These are phyloP conservation scores for Triticum timopheevii DNA, from an alignment of 176 grass and related monocot genomes.

Conservation along the genomic window DNA sequence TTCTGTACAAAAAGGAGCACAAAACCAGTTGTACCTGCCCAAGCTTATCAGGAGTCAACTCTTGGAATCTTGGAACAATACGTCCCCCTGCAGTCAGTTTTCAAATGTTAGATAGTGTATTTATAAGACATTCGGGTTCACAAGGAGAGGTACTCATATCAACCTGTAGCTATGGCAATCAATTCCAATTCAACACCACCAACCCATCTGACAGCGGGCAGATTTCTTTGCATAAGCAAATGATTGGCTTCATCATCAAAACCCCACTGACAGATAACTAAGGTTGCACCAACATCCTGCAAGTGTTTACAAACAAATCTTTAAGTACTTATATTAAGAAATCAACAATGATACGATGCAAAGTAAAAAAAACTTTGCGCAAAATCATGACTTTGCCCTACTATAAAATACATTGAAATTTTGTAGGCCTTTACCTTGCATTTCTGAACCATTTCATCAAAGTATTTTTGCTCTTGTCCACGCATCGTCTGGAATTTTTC, in stretches of 20 bases:
- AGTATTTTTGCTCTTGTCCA: conserved; percentile 76
- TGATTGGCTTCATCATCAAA: conserved; percentile 98
- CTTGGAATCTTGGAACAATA: conserved; percentile 92
- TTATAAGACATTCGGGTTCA: neutral
- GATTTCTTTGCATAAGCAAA: conserved; percentile 83
- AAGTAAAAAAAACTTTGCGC: neutral
- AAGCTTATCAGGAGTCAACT: conserved; percentile 71
- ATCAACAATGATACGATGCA: neutral
- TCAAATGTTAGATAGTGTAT: conserved; percentile 14
- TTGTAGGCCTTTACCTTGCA: conserved; percentile 65
- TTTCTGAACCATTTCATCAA: conserved; percentile 95
- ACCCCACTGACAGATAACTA: conserved; percentile 97
- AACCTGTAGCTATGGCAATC: conserved; percentile 96
- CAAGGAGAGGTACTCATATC: neutral
- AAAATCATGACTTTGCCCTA: neutral
- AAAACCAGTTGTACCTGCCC: conserved; percentile 61
- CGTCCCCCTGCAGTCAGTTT: conserved; percentile 52
- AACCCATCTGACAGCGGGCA: conserved; percentile 97
- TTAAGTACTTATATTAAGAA: neutral
- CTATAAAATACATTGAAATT: neutral
- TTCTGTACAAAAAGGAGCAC: neutral
- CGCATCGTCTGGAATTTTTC: conserved; percentile 86
- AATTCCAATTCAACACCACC: conserved; percentile 96
- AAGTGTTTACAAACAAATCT: neutral
- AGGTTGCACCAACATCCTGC: conserved; percentile 82